Base-by-base conservation (phyloP, 768 basidiomycete species). In the Trametes gibbosa region DNA sequence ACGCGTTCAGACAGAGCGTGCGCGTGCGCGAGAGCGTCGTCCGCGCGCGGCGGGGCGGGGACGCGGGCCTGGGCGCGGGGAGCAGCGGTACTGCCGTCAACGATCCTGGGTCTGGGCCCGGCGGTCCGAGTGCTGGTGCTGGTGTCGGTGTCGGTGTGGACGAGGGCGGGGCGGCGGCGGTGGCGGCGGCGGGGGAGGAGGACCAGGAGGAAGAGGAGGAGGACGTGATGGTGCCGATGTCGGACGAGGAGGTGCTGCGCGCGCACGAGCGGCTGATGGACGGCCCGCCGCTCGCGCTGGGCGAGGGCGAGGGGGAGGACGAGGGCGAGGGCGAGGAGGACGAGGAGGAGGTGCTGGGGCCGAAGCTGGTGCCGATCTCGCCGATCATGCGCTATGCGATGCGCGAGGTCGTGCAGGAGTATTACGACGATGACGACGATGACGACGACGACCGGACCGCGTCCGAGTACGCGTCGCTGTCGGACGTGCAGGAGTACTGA, bases 321-420 rank as follows among this genome's bases (percentile, higher is more conserved):
- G n/a, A n/a, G n/a, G n/a, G n/a, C n/a, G n/a, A n/a, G n/a, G n/a
- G n/a, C n/a, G n/a, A 57, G 9, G 79, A 80, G 53, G 74, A 80
- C 25, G 74, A 77, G 56, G 82, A 85, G 61, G 79, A 87, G 53
- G 61, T 77, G 25, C 77, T 90, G 34, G 89, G 89, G 12, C 90
- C 91, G 13, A 87, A 87, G 70, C 69, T 94, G 56, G 78, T 90
- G 32, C 86, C 92, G 9, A 81, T 83, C 17, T 88, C 90, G 2
- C 89, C 90, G 2, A 89, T 93, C 59, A 89, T 92, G 84, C 77
- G 86, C 27, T 90, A 76, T 70, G 92, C 92, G 47, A 93, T 93
- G 90, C 77, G 84, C 50, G 86, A 90, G 68, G 90, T 93, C 9
- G 82, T 94, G 17, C 81, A 84, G 66, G 92, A 94, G 73, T 92